Evolutionary conservation across 1,284 basidiomycete genomes (phyloP), one percentile per base, ranked within the genome.

Genomic region (Naganishia sp.): DNA sequence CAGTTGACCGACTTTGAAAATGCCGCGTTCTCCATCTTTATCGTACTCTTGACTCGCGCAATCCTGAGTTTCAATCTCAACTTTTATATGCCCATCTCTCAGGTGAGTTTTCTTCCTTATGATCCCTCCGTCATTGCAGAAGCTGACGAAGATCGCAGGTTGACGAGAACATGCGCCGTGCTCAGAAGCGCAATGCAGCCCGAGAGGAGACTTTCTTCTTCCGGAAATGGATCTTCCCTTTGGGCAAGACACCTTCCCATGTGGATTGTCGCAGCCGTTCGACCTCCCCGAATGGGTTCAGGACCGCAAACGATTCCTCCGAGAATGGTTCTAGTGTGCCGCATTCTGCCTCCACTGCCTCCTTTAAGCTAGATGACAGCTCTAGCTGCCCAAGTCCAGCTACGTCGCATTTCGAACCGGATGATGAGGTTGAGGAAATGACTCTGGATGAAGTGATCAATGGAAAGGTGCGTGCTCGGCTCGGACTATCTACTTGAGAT

Each of bases 1-100:
- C 96, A 99, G 77, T 86, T 96, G 74, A 99, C 96, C 23, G 96
- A 99, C 81, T 99, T 94, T 77, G 96, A 99, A 82, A 99, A 99
- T 77, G 96, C 96, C 0, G 94, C 96, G 1, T 97, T 94, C 76
- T 87, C 91, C 35, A 86, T 98, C 51, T 99, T 99, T 77, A 86
- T 96, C 68, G 93, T 98, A 6, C 85, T 99, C 39, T 83, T 99
- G 9, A 94, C 95, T 0, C 85, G 95, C 50, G 94, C 94, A 0
- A 96, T 99, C 71, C 84, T 98, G 69, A 87, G 84, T 71, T 94
- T 93, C 79, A 89, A 90, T 67, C 82, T 98, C 67, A 97, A 98
- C 80, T 90, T 98, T 67, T 99, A 99, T 80, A 86, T 98, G 72
- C 96, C 96, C 3, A 93, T 99, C 55, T 95, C 93, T 1, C 94